A percentile compares a stretch with the other conserved stretches of the same genome.
Conservation (phyloP, 2,329 filamentous ascomycete species). For the Cladophialophora chaetospira region DNA sequence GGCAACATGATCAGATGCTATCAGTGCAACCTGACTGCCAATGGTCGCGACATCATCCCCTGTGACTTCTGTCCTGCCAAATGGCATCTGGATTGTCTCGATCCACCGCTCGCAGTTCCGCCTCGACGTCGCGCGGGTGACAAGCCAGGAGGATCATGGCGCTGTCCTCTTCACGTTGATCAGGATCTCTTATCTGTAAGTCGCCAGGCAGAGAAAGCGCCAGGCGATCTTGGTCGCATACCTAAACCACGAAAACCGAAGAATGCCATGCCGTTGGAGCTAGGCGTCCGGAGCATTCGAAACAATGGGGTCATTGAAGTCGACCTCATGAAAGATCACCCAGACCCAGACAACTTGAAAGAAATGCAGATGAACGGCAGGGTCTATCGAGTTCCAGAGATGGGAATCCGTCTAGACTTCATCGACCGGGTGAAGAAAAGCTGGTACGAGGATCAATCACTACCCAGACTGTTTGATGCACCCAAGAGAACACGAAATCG, state of each 20-base stretch:
- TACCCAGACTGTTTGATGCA: slow-evolving; percentile 20
- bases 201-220: slow-evolving; percentile 45
- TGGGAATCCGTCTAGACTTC: slow-evolving; percentile 71
- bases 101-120: slow-evolving; percentile 78
- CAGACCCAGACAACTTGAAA: slow-evolving; percentile 52
- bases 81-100: slow-evolving; percentile 92
- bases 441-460: slow-evolving; percentile 36
- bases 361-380: slow-evolving; percentile 65
- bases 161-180: slow-evolving; percentile 83
- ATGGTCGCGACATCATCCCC: slow-evolving; percentile 72
- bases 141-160: slow-evolving; percentile 71
- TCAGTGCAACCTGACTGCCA: slow-evolving; percentile 66
- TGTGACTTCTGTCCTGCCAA: slow-evolving; percentile 80
- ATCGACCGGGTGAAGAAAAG: slow-evolving; percentile 61
- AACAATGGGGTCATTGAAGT: slow-evolving; percentile 75
- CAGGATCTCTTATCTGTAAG: slow-evolving; percentile 65
- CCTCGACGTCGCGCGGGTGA: slow-evolving; percentile 58
- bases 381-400: slow-evolving; percentile 64
- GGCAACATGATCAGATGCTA: slow-evolving; percentile 77
- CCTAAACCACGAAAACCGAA: slow-evolving; percentile 54
- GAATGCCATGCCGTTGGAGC: slow-evolving; percentile 51
- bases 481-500: slow-evolving; percentile 20
- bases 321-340: slow-evolving; percentile 59
- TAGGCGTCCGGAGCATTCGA: slow-evolving; percentile 63
- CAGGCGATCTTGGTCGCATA: slow-evolving; percentile 37